Base-by-base conservation (phyloP, 176 grass and related monocot genomes). In the Oryza punctata region DNA sequence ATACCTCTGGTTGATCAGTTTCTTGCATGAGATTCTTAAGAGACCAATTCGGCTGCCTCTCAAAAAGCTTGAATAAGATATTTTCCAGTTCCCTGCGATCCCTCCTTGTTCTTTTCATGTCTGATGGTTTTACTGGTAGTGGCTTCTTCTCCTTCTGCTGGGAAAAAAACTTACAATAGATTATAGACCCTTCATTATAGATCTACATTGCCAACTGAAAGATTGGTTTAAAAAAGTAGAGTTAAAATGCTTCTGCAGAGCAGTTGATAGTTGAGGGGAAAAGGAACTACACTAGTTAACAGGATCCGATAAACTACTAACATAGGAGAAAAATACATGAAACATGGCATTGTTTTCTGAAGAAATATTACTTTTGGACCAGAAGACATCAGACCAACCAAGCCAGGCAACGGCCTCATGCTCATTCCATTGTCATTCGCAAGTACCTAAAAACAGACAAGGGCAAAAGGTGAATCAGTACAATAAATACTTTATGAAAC, bases 1-100 rank as follows among this genome's bases (percentile, higher is more conserved):
- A 76, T 23, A 97, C 94, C 86, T 97, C 94, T 70, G 92, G 94
- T 76, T 97, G 94, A 71, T 97, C 92, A 7, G 92, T 97, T 78
- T 94, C 94, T 76, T 89, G 91, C 49, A 94, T 89, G 11, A 97
- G 83, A 75, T 94, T 90, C 72, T 92, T 97, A 33, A 97, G 74
- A 45, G 94, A 93, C 94, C 92, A 97, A 90, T 97, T 94, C 1
- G 94, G 81, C 75, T 97, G 94, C 72, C 70, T 94, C 79, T 97
- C 92, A 85, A 97, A 97, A 65, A 97, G 88, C 73, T 94, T 97
- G 81, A 97, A 97, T 24, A 97, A 84, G 16, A 97, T 94, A 86
- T 94, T 94, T 77, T 94, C 92, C 78, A 94, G 57, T 60, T 97
- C 94, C 25, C 78, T 76, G 13, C 81, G 86, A 69, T 92, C 88